Evolutionary conservation across 2,329 filamentous ascomycete genomes (phyloP).

Genomic region (Botrytis cinerea): DNA sequence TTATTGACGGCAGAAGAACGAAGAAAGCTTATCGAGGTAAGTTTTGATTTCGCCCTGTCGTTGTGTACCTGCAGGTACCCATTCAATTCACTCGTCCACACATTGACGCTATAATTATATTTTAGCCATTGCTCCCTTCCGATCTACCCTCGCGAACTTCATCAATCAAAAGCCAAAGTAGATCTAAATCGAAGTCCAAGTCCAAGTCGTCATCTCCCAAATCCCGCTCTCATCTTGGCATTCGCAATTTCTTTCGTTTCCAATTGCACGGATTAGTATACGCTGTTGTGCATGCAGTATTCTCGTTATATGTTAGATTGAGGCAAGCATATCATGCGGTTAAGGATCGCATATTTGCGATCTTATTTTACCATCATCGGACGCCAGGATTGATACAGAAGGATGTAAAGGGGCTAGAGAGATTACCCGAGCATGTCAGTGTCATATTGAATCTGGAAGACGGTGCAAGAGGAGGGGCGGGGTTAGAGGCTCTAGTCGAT

Average conservation of each 20-base stretch:
- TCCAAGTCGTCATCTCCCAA: conserved; percentile 32
- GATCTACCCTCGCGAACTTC: conserved; percentile 32
- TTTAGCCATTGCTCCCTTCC: conserved; percentile 41
- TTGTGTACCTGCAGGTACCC: conserved; percentile 21
- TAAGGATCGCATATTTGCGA: conserved; percentile 73
- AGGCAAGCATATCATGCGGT: conserved; percentile 79
- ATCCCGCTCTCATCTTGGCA: conserved; percentile 48
- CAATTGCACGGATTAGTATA: conserved; percentile 69
- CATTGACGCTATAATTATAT: conserved; percentile 24
- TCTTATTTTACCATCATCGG: conserved; percentile 93
- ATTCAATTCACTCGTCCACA: conserved; percentile 25
- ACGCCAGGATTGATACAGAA: conserved; percentile 89
- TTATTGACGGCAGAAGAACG: conserved; percentile 48
- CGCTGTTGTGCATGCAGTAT: conserved; percentile 73
- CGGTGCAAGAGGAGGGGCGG: conserved; percentile 67
- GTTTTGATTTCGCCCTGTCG: conserved; percentile 24
- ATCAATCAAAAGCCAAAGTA: conserved; percentile 24
- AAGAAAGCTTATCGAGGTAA: conserved; percentile 50
- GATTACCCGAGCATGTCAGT: conserved; percentile 82
- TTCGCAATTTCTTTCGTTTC: conserved; percentile 61
- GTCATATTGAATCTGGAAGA: conserved; percentile 77
- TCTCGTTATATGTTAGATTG: conserved; percentile 83
- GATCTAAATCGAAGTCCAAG: conserved; percentile 34
- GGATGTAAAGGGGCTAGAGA: conserved; percentile 74
- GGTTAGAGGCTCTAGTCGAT: conserved; percentile 80